A percentile compares a stretch with the other conserved stretches of the same genome.
Conservation (phyloP, 1,284 basidiomycete genomes). For the Neolentinus lepideus region DNA sequence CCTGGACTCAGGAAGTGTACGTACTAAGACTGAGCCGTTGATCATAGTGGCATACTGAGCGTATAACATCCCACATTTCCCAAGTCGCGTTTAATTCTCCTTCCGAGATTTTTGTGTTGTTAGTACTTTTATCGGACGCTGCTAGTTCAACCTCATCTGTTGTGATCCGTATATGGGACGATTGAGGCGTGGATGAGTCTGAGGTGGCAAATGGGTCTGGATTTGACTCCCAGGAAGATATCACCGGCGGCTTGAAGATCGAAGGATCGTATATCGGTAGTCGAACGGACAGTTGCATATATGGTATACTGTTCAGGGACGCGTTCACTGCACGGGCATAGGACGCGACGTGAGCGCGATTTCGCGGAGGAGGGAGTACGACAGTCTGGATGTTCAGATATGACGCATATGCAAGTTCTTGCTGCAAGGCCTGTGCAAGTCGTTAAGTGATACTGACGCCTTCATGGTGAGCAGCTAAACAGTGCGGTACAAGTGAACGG, state of each 20-base stretch:
- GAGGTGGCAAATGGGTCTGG: constrained; percentile 12
- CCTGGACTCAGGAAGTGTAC: constrained; percentile 17
- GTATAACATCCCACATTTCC: constrained; percentile 97
- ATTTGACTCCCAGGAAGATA: background rate
- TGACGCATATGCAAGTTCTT: constrained; percentile 90
- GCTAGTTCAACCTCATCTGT: constrained; percentile 22
- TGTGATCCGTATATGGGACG: constrained; percentile 16
- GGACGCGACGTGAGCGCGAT: constrained; percentile 79
- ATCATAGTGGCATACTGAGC: constrained; percentile 85
- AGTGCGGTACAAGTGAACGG: background rate
- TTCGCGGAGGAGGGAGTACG: constrained; percentile 87
- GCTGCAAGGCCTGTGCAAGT: constrained; percentile 71
- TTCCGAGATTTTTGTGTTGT: constrained; percentile 21
- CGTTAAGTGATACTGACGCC: background rate
- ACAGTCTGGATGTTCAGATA: constrained; percentile 85
- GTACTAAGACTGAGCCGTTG: constrained; percentile 76
- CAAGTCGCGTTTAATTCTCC: constrained; percentile 80
- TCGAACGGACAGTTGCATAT: constrained; percentile 73
- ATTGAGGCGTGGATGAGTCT: constrained; percentile 18
- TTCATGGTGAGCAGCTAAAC: background rate
- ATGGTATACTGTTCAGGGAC: constrained; percentile 64
- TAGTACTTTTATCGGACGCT: background rate
- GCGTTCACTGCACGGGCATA: constrained; percentile 89
- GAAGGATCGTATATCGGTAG: constrained; percentile 80
- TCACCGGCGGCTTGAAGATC: constrained; percentile 33